Evolutionary conservation across 2,329 filamentous ascomycete species (phyloP).

Genomic region (Paramyrothecium roridum): DNA sequence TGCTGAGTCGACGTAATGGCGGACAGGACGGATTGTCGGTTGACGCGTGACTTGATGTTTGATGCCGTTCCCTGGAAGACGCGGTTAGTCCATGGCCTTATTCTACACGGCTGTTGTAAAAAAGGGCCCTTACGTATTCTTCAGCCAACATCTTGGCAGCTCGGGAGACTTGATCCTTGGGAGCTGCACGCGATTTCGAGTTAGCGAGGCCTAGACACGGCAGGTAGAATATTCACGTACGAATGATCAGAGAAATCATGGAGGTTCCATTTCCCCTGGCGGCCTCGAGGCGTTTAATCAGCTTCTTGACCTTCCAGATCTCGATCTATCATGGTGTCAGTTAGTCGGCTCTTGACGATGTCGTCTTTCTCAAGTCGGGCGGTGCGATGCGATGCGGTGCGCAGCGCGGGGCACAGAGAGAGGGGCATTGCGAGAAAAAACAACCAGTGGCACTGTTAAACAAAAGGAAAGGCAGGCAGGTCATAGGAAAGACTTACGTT

Average conservation of each 20-base stretch:
- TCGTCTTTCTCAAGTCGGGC: not conserved
- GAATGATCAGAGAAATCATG: conserved; percentile 99
- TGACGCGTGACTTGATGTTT: conserved; percentile 99
- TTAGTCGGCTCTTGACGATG: conserved; percentile 2
- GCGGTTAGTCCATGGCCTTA: conserved; percentile 20
- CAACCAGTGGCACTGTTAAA: not conserved
- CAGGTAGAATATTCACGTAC: conserved; percentile 49
- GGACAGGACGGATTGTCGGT: conserved; percentile 94
- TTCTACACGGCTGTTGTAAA: not conserved
- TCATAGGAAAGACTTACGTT: conserved; percentile 57
- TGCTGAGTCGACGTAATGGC: conserved; percentile 99
- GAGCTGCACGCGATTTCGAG: conserved; percentile 53
- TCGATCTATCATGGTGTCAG: conserved; percentile 50
- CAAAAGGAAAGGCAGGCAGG: conserved; percentile 8
- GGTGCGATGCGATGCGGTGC: not conserved
- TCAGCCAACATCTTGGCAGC: conserved; percentile 99
- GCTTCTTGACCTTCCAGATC: conserved; percentile 98
- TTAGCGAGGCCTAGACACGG: conserved; percentile 9
- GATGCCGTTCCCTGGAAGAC: conserved; percentile 79
- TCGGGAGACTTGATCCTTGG: conserved; percentile 96
- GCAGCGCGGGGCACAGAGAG: conserved; percentile 26
- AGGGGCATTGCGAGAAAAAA: conserved; percentile 9
- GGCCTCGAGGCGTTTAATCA: conserved; percentile 97
- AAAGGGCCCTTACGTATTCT: conserved; percentile 79
- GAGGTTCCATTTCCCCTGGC: conserved; percentile 97